Evolutionary conservation across 257 asterid species (phyloP), one percentile per base, ranked within the genome.

Genomic region (Nyctanthes arbortristis): DNA sequence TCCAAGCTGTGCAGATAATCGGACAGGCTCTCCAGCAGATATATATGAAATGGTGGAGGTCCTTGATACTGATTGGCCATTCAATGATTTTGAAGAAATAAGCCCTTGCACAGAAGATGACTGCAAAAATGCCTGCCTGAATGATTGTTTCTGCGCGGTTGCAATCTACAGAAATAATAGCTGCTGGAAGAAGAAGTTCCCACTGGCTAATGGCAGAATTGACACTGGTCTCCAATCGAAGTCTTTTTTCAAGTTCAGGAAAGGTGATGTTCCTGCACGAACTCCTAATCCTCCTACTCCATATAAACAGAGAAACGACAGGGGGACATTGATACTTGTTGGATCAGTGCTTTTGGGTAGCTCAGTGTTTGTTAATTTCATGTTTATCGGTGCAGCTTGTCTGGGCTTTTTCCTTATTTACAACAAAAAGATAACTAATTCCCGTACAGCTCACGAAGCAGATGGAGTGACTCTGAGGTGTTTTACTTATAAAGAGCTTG

Each of bases 161-260:
- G 65, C 89, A 0, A 71, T 88, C 47, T 75, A 32, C 73, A 75
- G 85, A 54, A 0, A 0, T 27, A 55, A 61, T 5, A 78, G 61
- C 71, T 90, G 97, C 60, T 88, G 96, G 94, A 88, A 86, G 80
- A 90, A 90, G 86, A 83, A 56, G 78, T 69, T 83, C 22, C 96
- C 96, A 2, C 77, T 88, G 32, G 84, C 94, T 4, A 86, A 90
- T 65, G 94, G 96, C 54, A 73, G 75, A 70, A 16, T 63, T 1
- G 87, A 83, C 56, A 9, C 12, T 0, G 2, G 25, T 40, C 60
- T 73, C 4, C 33, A 18, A 1, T 10, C 68, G 8, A 84, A 32
- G 57, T 87, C 84, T 40, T 83, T 91, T 57, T 66, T 90, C 67
- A 87, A 87, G 79, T 66, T 72, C 47, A 57, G 74, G 31, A 80